Conservation (phyloP, 768 basidiomycete genomes). For the Chalciporus piperatus region DNA sequence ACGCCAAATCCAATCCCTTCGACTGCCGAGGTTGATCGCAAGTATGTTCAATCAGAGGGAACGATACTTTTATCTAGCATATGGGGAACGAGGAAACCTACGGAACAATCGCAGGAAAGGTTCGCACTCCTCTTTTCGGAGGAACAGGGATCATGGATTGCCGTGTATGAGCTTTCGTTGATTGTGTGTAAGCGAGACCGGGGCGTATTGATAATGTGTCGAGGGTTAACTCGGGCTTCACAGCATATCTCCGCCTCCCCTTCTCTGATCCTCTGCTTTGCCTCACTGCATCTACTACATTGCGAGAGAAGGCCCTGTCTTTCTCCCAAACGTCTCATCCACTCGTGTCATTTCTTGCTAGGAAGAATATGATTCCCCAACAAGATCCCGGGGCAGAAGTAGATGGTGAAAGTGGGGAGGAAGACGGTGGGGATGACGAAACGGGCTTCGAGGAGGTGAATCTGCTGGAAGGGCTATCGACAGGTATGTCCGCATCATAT, state of each 20-base stretch:
- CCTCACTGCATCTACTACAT: constrained; percentile 79
- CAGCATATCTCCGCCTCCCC: constrained; percentile 73
- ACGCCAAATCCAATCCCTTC: constrained; percentile 85
- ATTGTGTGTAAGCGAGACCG: constrained; percentile 64
- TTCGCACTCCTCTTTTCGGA: constrained; percentile 70
- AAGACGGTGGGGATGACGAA: constrained; percentile 38
- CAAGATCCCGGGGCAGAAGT: constrained; percentile 3
- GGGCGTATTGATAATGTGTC: neutral
- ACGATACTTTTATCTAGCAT: constrained; percentile 65
- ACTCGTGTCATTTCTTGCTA: constrained; percentile 28
- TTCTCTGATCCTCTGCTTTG: constrained; percentile 76
- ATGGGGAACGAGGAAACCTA: constrained; percentile 61
- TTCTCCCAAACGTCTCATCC: constrained; percentile 38
- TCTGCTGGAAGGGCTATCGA: constrained; percentile 62
- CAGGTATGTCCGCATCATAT: constrained; percentile 43
- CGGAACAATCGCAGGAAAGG: constrained; percentile 47
- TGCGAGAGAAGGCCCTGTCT: constrained; percentile 73
- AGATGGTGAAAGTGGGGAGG: constrained; percentile 16
- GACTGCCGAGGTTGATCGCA: constrained; percentile 66
- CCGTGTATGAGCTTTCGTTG: constrained; percentile 73
- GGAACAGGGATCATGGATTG: constrained; percentile 64
- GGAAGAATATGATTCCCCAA: constrained; percentile 14
- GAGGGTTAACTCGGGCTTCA: constrained; percentile 4
- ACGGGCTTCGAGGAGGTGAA: constrained; percentile 66
- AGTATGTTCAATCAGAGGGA: constrained; percentile 78